phyloP scores from a whole-genome alignment of 1,139 yeast genomes.

The Komagataea norvegica region DNA sequence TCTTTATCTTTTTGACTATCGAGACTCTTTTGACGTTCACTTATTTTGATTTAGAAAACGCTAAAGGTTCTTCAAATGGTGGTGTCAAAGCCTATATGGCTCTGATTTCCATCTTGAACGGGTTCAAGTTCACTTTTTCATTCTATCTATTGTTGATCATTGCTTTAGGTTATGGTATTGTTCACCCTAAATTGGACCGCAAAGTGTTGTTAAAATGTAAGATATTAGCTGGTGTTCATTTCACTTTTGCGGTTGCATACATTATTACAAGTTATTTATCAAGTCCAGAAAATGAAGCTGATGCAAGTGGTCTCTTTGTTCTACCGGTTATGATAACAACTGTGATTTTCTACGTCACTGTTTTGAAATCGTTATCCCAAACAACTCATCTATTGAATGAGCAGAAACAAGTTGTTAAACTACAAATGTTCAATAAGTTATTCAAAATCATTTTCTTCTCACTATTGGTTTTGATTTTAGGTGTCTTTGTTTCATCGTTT shows the following conservation, averaged over 20 bases:
- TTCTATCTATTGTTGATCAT: conserved; percentile 83
- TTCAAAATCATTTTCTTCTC: conserved; percentile 73
- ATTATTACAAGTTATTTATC: conserved; percentile 63
- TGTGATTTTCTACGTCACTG: conserved; percentile 69
- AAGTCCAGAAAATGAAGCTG: conserved; percentile 40
- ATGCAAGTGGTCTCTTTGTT: conserved; percentile 39
- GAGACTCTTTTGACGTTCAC: conserved; percentile 92
- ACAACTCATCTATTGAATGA: conserved; percentile 72
- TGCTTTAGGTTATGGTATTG: conserved; percentile 92
- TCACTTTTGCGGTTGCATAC: conserved; percentile 61
- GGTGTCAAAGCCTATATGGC: conserved; percentile 74
- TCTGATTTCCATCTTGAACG: conserved; percentile 71
- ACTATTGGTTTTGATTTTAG: conserved; percentile 51
- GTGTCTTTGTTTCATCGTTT: conserved; percentile 67
- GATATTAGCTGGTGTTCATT: conserved; percentile 69
- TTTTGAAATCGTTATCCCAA: conserved; percentile 64
- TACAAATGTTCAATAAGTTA: conserved; percentile 76
- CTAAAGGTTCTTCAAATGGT: conserved; percentile 45
- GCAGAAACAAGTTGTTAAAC: conserved; percentile 89
- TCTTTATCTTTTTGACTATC: conserved; percentile 74
- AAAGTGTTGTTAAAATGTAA: conserved; percentile 76
- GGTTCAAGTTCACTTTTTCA: conserved; percentile 81
- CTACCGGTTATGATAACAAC: conserved; percentile 71
- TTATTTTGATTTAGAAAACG: conserved; percentile 79
- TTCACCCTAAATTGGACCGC: conserved; percentile 74